Conservation (phyloP, 495 filamentous ascomycete genomes). For the Astrothelium subdiscretum region DNA sequence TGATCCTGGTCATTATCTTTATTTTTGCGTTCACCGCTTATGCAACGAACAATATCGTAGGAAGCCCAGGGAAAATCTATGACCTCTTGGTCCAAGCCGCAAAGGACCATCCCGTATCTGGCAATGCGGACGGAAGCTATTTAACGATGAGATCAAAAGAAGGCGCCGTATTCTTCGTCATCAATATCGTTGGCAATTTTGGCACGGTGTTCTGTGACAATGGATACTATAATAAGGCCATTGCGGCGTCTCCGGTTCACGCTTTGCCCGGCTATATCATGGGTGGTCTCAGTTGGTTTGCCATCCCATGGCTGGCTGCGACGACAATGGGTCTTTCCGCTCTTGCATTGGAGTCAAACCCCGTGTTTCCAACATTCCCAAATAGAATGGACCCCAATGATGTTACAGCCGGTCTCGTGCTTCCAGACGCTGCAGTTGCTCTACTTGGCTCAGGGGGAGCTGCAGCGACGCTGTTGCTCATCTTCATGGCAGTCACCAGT, state of each 20-base stretch:
- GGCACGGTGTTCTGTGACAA: slow-evolving; percentile 25
- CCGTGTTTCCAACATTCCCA: slow-evolving; percentile 61
- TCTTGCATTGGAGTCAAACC: slow-evolving; percentile 66
- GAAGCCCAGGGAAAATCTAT: slow-evolving; percentile 70
- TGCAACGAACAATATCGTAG: slow-evolving; percentile 60
- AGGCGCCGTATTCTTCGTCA: slow-evolving; percentile 91
- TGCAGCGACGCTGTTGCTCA: slow-evolving; percentile 66
- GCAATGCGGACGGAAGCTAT: slow-evolving; percentile 78
- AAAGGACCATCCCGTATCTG: slow-evolving; percentile 61
- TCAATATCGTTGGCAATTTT: slow-evolving; percentile 44
- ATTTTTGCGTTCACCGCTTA: slow-evolving; percentile 84
- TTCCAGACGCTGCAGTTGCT: slow-evolving; percentile 84
- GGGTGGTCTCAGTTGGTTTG: slow-evolving; percentile 88
- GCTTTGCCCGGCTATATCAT: slow-evolving; percentile 89
- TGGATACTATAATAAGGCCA: slow-evolving; percentile 85
- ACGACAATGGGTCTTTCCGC: slow-evolving; percentile 91
- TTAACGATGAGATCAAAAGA: slow-evolving; percentile 81
- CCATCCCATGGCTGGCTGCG: slow-evolving; percentile 86
- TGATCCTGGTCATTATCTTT: slow-evolving; percentile 81
- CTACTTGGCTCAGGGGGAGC: slow-evolving; percentile 82
- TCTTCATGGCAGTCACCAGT: slow-evolving; percentile 94
- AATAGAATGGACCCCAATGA: slow-evolving; percentile 60
- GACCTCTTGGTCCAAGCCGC: slow-evolving; percentile 66
- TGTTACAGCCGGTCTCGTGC: slow-evolving; percentile 74
- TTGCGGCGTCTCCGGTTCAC: slow-evolving; percentile 78